A percentile compares a stretch with the other conserved stretches of the same genome.
Conservation (phyloP, 2,329 filamentous ascomycete genomes). For the Aureobasidium pullulans region DNA sequence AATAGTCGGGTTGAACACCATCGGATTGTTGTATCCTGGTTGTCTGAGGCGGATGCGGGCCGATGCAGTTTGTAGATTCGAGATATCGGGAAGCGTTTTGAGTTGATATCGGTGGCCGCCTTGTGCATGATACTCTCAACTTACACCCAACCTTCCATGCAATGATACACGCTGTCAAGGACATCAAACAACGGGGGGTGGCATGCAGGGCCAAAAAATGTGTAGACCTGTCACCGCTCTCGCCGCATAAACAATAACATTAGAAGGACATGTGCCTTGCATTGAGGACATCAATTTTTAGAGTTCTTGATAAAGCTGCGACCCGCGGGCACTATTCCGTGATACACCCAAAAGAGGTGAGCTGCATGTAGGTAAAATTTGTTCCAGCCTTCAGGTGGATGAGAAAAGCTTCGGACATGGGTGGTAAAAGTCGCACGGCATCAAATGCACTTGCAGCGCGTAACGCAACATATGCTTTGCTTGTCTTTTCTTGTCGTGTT, state of each 20-base stretch:
- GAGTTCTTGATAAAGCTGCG: not conserved
- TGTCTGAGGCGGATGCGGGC: not conserved
- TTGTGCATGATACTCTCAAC: too few species aligned
- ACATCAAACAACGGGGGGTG: not conserved
- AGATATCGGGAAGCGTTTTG: not conserved
- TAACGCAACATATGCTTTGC: not conserved
- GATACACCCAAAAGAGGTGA: not conserved
- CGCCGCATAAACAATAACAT: not conserved
- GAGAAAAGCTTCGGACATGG: not conserved
- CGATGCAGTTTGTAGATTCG: not conserved
- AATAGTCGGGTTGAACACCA: not conserved
- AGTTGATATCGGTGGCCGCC: not conserved
- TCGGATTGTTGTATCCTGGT: not conserved
- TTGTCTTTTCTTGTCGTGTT: conserved; percentile 5
- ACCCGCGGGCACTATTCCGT: not conserved
- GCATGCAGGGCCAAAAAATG: not conserved
- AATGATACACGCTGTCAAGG: conserved; percentile 5
- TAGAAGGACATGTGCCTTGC: conserved; percentile 1
- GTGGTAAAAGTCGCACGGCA: not conserved
- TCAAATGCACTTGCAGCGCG: not conserved
- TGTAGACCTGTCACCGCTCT: not conserved
- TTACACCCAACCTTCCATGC: not conserved
- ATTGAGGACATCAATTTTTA: not conserved
- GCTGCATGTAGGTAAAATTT: not conserved
- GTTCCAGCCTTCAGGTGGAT: not conserved